Conservation (phyloP, 192 early-diverging fungal species). For the Podila verticillata region DNA sequence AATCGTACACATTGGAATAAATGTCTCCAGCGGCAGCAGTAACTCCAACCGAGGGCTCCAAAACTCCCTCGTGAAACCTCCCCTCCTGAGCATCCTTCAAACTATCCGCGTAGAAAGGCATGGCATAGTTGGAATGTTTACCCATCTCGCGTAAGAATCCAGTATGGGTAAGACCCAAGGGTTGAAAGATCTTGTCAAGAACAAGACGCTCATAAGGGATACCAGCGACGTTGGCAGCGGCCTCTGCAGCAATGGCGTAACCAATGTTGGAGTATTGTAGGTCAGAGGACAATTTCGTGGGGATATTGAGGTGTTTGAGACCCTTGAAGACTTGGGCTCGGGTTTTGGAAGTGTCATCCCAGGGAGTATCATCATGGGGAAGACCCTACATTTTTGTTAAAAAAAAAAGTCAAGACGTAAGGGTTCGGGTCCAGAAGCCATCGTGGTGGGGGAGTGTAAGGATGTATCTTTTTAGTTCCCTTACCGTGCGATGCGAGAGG, state of each 20-base stretch:
- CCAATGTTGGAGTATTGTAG: constrained; percentile 7
- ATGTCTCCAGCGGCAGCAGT: constrained; percentile 9
- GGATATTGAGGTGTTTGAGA: not conserved
- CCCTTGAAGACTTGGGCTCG: constrained; percentile 14
- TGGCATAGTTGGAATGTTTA: constrained; percentile 8
- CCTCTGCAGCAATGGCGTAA: constrained; percentile 3
- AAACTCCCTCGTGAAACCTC: constrained; percentile 1
- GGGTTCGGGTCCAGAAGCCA: not conserved
- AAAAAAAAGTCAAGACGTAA: not conserved
- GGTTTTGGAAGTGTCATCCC: constrained; percentile 3
- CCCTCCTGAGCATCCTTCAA: constrained; percentile 38
- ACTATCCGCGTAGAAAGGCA: constrained; percentile 5
- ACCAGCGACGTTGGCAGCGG: constrained; percentile 3
- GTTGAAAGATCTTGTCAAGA: not conserved
- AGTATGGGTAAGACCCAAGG: constrained; percentile 13
- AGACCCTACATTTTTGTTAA: constrained; percentile 4
- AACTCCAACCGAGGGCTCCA: not conserved
- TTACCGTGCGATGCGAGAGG: constrained; percentile 40
- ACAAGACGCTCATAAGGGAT: not conserved
- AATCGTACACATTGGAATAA: constrained; percentile 3
- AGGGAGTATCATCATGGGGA: not conserved
- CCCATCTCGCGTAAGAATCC: constrained; percentile 23
- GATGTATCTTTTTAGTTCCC: not conserved
- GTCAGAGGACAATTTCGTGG: constrained; percentile 2
- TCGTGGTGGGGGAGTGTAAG: not conserved